phyloP scores from a whole-genome alignment of 2,329 filamentous ascomycete species.

The Neurospora sp. region DNA sequence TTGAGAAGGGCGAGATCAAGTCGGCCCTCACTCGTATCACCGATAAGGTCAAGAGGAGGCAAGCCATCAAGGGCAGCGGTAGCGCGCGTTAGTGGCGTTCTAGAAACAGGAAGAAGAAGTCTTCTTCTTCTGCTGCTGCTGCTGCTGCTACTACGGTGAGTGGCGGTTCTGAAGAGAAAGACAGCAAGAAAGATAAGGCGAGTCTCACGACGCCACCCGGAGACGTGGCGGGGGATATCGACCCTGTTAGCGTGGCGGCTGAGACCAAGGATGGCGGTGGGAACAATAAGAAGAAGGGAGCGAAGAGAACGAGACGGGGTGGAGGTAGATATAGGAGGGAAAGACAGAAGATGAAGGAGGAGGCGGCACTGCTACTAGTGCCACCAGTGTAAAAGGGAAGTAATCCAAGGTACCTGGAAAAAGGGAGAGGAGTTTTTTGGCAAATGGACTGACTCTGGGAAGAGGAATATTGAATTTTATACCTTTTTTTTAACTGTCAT shows the following conservation, averaged over 20 bases:
- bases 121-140: background rate
- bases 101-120: background rate
- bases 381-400: background rate
- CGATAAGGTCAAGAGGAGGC: conserved; percentile 51
- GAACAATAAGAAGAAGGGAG: too few relatives aligned
- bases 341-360: background rate
- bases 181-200: background rate
- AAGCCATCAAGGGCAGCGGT: conserved; percentile 42
- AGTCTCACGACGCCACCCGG: background rate
- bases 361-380: background rate
- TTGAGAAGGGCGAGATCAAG: conserved; percentile 81
- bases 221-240: background rate
- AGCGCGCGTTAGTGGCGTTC: conserved; percentile 11
- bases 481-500: background rate
- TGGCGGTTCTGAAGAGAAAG: background rate
- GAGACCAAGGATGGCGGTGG: background rate
- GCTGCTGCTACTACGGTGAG: background rate
- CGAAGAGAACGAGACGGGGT: background rate
- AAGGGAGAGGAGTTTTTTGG: background rate
- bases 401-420: background rate
- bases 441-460: background rate
- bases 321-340: background rate
- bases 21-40: conserved; percentile 47
- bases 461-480: background rate
- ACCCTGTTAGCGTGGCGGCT: background rate